These are phyloP conservation scores for Vaccinium darrowii DNA, from an alignment of 148 eudicot species.

Conservation along the genomic window DNA sequence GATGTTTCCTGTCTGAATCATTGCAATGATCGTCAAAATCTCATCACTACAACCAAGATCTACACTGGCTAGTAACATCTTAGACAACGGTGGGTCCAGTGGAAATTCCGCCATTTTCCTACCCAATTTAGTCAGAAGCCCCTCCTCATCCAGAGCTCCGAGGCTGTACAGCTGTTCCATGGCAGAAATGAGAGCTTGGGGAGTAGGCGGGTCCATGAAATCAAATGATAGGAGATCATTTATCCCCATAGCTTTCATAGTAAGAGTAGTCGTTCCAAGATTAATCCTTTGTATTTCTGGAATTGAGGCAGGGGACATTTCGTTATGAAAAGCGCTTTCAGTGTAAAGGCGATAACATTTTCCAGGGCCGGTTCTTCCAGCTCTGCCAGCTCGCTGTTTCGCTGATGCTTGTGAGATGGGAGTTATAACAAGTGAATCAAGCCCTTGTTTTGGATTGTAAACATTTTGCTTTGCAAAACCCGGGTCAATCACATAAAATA, in stretches of 20 bases:
- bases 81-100: conserved; percentile 83
- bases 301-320: conserved; percentile 83
- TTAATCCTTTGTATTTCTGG: conserved; percentile 93
- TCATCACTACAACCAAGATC: conserved; percentile 97
- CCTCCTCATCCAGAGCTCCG: conserved; percentile 96
- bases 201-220: conserved; percentile 97
- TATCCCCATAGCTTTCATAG: conserved; percentile 92
- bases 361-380: conserved; percentile 96
- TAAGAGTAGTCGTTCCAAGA: conserved; percentile 68
- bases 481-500: conserved; percentile 80
- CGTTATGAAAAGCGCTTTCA: conserved; percentile 87
- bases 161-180: conserved; percentile 90
- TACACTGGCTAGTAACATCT: conserved; percentile 92
- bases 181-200: conserved; percentile 93
- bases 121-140: conserved; percentile 87
- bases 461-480: conserved; percentile 93
- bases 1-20: conserved; percentile 91
- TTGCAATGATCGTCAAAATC: conserved; percentile 87
- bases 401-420: conserved; percentile 93
- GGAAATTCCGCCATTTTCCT: conserved; percentile 97
- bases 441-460: conserved; percentile 83
- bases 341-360: conserved; percentile 93
- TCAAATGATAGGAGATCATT: conserved; percentile 85
- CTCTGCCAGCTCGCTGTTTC: conserved; percentile 88
- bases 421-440: conserved; percentile 75